Percentiles rank a stretch among this genome's conserved stretches.
Evolutionary conservation across 371 early-diverging fungal genomes (phyloP).

Genomic region (Mortierella sp.): DNA sequence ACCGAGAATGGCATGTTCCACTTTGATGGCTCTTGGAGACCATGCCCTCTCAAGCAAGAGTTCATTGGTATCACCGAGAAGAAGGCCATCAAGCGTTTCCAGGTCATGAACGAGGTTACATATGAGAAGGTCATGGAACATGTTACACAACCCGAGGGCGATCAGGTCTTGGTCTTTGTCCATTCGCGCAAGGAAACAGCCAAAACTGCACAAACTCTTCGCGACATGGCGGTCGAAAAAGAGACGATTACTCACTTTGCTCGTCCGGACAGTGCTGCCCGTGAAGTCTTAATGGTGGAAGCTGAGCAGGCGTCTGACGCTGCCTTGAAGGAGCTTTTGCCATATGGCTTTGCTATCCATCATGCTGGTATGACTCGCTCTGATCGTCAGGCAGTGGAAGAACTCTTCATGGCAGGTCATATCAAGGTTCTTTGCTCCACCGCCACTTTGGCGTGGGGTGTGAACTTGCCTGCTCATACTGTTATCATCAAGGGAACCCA

Average conservation of each 20-base stretch:
- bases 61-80: slow-evolving; percentile 93
- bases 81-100: slow-evolving; percentile 93
- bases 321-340: slow-evolving; percentile 88
- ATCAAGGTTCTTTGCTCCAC: slow-evolving; percentile 98
- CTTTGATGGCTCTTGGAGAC: slow-evolving; percentile 95
- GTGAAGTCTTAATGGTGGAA: slow-evolving; percentile 87
- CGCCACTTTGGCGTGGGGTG: slow-evolving; percentile 99
- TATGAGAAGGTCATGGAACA: slow-evolving; percentile 95
- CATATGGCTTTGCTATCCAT: slow-evolving; percentile 97
- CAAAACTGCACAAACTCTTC: slow-evolving; percentile 90
- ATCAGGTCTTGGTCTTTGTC: slow-evolving; percentile 98
- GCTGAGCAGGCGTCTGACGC: slow-evolving; percentile 83
- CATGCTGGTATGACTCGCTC: slow-evolving; percentile 98
- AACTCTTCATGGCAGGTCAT: slow-evolving; percentile 91
- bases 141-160: slow-evolving; percentile 70
- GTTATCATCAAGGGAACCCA: slow-evolving; percentile 99
- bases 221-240: slow-evolving; percentile 91
- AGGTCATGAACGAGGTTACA: slow-evolving; percentile 95
- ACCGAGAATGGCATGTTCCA: slow-evolving; percentile 85
- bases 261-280: slow-evolving; percentile 79
- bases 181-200: slow-evolving; percentile 98
- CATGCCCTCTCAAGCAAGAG: slow-evolving; percentile 95
- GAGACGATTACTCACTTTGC: slow-evolving; percentile 86
- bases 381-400: slow-evolving; percentile 96
- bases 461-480: slow-evolving; percentile 99